Evolutionary conservation across 2,329 filamentous ascomycete species (phyloP), one percentile per base, ranked within the genome.

Genomic region (Aureobasidium sp.): DNA sequence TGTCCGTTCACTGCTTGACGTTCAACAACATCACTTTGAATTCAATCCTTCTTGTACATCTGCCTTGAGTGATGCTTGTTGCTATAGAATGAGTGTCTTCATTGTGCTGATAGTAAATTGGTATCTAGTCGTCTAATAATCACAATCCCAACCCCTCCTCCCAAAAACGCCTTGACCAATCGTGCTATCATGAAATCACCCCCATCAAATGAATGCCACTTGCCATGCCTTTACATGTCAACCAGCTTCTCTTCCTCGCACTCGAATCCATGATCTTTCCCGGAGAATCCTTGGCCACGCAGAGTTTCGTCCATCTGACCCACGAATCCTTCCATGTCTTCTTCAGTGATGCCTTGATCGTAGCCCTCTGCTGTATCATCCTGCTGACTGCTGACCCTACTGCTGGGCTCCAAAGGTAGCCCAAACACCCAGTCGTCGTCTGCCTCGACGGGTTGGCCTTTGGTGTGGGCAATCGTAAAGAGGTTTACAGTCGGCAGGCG

Each of bases 401-500:
- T 45, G 31, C 27, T 52, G 31, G 45, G 5, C n/a, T 31, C 12
- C 39, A 63, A 39, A 7, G 62, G 62, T 22, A 63, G 14, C 4
- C 62, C 62, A 27, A 63, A 63, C 1, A 63, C 39, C 49, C 48
- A 55, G 11, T 14, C 11, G 15, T 60, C 45, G 9, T 60, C 57
- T 22, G 17, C 11, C 29, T 60, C 45, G 2, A 29, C 36, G 7
- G 11, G 25, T 6, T 41, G 17, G 5, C 25, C 29, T 3, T 27
- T 48, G 1, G 41, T 1, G 12, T 74, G 68, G 3, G 74, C 72
- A 70, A 87, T 89, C 45, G 91, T 82, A 67, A 86, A 89, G 31
- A 97, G 79, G n/a, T 82, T 84, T 48, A 97, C 89, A 3, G 93
- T 85, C 61, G 86, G 84, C 70, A 97, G 92, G 0, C 92, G 94